Percentiles rank a stretch among this genome's conserved stretches.
Conservation (phyloP, 345 rosid genomes). For the Syzygium aqueum region DNA sequence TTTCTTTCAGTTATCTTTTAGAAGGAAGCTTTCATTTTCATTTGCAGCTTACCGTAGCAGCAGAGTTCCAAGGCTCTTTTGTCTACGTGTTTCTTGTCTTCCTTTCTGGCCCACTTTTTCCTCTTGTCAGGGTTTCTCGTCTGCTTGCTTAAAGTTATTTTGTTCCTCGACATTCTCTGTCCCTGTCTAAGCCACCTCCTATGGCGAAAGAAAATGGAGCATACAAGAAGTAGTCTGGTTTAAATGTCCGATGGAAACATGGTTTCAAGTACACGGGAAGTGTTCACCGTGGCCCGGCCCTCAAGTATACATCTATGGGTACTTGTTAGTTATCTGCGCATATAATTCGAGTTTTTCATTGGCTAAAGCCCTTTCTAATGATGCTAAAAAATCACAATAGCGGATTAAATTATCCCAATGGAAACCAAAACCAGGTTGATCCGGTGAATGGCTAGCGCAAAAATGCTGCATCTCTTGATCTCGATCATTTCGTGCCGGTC, state of each 20-base stretch:
- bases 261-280: neutral
- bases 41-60: neutral
- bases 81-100: neutral
- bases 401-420: neutral
- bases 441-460: neutral
- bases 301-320: neutral
- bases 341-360: neutral
- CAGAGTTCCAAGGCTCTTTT: neutral
- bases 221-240: neutral
- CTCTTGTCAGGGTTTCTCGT: neutral
- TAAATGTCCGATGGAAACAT: neutral
- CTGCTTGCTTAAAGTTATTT: neutral
- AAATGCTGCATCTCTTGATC: neutral
- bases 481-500: no score
- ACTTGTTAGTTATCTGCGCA: neutral
- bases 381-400: neutral
- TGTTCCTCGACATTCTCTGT: neutral
- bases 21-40: neutral
- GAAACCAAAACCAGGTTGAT: neutral
- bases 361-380: neutral
- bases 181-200: neutral
- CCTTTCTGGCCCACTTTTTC: neutral
- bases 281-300: neutral
- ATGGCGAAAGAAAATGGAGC: neutral
- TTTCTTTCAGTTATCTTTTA: neutral